Conservation (phyloP, 2,329 filamentous ascomycete genomes). For the Aschersonia sp. region DNA sequence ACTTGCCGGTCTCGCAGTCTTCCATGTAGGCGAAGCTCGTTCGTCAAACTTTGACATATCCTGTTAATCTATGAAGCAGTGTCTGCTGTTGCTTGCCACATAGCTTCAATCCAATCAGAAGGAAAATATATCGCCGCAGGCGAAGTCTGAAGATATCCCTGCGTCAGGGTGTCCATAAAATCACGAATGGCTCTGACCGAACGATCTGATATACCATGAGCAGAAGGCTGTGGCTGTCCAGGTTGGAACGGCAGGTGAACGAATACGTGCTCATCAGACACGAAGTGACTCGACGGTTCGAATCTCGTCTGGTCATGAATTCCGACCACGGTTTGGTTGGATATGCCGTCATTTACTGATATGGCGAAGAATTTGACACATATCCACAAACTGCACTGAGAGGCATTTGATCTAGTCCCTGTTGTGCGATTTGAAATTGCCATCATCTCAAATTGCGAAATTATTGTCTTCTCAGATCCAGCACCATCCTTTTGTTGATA, state of each 20-base stretch:
- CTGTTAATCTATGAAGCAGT: constrained; percentile 16
- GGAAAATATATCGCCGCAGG: constrained; percentile 15
- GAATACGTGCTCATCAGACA: constrained; percentile 17
- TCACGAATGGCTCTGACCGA: constrained; percentile 14
- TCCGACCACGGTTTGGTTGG: constrained; percentile 9
- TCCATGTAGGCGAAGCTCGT: constrained; percentile 19
- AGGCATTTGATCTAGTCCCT: constrained; percentile 9
- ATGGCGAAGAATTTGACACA: constrained; percentile 19
- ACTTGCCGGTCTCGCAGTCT: constrained; percentile 4
- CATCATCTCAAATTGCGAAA: constrained; percentile 21
- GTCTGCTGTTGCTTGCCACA: constrained; percentile 17
- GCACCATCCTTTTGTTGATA: constrained; percentile 3
- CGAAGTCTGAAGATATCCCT: constrained; percentile 16
- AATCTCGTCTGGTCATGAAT: constrained; percentile 17
- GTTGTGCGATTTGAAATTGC: constrained; percentile 11
- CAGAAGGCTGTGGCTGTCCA: constrained; percentile 10
- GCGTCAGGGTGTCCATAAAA: constrained; percentile 18
- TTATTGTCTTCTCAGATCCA: constrained; percentile 11
- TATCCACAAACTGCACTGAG: constrained; percentile 22
- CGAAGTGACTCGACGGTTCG: constrained; percentile 10
- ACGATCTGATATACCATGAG: constrained; percentile 16
- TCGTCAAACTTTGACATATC: constrained; percentile 20
- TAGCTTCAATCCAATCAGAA: constrained; percentile 22
- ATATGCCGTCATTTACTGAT: constrained; percentile 13
- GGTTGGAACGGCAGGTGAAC: constrained; percentile 15